Percentiles rank a stretch among this genome's conserved stretches.
Evolutionary conservation across 768 basidiomycete genomes (phyloP).

Genomic region (Boletus pseudo-olivaceus): DNA sequence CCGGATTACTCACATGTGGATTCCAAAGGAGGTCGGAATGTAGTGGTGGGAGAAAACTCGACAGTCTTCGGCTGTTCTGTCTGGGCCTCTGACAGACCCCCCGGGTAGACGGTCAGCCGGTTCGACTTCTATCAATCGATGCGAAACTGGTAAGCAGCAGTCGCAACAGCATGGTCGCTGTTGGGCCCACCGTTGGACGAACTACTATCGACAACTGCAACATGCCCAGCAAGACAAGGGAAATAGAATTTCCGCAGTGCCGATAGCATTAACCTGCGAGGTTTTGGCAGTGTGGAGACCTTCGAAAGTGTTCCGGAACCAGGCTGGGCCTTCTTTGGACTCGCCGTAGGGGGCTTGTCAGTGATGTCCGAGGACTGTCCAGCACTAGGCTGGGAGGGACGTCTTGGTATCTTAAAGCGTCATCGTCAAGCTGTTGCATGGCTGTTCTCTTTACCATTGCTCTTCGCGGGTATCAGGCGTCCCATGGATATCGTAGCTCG

Average conservation of each 20-base stretch:
- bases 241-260: not conserved
- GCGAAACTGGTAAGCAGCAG: not conserved
- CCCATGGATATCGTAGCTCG: constrained; percentile 1
- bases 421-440: not conserved
- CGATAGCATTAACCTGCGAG: too few species aligned
- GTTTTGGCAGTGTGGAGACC: not conserved
- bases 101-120: constrained; percentile 4
- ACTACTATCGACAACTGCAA: not conserved
- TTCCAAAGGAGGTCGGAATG: not conserved
- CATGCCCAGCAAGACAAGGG: not conserved
- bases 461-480: not conserved
- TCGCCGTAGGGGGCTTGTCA: too few species aligned
- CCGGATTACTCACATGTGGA: constrained; percentile 5
- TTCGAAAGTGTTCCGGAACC: constrained; percentile 4
- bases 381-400: not conserved
- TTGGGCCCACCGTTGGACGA: not conserved
- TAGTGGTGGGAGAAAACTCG: not conserved
- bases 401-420: not conserved
- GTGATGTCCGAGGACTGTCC: not conserved
- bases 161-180: not conserved
- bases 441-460: constrained; percentile 17
- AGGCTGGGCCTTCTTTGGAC: not conserved
- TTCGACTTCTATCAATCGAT: constrained; percentile 6
- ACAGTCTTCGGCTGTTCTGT: not conserved
- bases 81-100: constrained; percentile 15